phyloP scores from a whole-genome alignment of 257 asterid species.

The Ilex aquifolium region DNA sequence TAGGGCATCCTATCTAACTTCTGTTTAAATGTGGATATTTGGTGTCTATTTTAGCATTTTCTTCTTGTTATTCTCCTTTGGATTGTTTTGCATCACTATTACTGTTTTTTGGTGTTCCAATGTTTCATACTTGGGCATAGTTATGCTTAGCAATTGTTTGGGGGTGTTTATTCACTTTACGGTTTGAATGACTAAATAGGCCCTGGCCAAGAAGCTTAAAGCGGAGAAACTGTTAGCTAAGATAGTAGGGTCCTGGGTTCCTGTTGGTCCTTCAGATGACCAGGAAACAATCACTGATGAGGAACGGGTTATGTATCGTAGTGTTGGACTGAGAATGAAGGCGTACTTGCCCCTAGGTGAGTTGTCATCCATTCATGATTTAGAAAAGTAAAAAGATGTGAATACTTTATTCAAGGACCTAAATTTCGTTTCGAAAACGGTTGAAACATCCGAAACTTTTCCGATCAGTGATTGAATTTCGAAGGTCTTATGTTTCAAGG shows the following conservation, averaged over 20 bases:
- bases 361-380: slow-evolving; percentile 22
- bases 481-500: no score
- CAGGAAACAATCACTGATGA: slow-evolving; percentile 96
- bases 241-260: slow-evolving; percentile 86
- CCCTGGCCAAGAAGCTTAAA: slow-evolving; percentile 88
- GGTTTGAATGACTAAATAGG: slow-evolving; percentile 43
- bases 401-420: neutral
- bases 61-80: no score
- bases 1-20: no score
- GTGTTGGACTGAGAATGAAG: slow-evolving; percentile 90
- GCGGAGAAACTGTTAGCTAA: slow-evolving; percentile 82
- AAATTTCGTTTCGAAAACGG: no score
- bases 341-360: slow-evolving; percentile 91
- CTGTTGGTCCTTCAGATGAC: slow-evolving; percentile 85
- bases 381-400: slow-evolving; percentile 4
- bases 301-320: slow-evolving; percentile 82
- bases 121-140: no score
- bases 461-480: no score
- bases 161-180: neutral
- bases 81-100: no score
- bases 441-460: no score
- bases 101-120: no score
- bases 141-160: slow-evolving; percentile 7
- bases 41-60: no score
- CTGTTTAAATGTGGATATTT: no score